These are phyloP conservation scores for Jimgerdemannia flammicorona DNA, from an alignment of 192 early-diverging fungal species.

Conservation along the genomic window DNA sequence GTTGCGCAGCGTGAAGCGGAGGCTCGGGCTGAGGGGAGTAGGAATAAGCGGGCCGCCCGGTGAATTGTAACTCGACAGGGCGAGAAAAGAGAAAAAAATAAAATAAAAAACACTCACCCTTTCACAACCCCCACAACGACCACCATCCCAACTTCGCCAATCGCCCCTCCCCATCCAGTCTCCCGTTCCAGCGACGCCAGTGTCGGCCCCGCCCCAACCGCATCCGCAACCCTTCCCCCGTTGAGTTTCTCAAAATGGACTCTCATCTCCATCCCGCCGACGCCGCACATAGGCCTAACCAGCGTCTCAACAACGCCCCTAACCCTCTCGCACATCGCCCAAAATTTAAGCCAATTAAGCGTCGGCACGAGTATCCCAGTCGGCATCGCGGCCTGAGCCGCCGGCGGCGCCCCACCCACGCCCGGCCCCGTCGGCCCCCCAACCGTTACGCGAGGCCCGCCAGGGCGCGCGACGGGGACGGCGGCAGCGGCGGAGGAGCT, in stretches of 20 bases:
- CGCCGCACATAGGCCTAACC: constrained; percentile 18
- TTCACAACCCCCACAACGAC: constrained; percentile 25
- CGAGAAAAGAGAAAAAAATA: not conserved
- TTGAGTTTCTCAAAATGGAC: constrained; percentile 23
- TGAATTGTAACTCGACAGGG: not conserved
- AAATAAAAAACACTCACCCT: constrained; percentile 17
- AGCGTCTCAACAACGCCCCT: constrained; percentile 16
- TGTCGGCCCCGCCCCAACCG: no score
- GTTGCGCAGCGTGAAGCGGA: constrained; percentile 21
- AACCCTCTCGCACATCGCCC: constrained; percentile 25
- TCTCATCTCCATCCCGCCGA: constrained; percentile 22
- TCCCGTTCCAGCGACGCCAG: not conserved
- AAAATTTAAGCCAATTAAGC: constrained; percentile 8
- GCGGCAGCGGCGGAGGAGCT: not conserved
- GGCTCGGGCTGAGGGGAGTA: constrained; percentile 9
- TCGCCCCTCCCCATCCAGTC: not conserved
- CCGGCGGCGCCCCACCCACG: not conserved
- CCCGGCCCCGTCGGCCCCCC: no score
- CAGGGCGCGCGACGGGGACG: not conserved
- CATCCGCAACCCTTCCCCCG: not conserved
- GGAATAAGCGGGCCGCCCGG: not conserved
- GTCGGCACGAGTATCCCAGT: not conserved
- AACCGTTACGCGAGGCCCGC: not conserved
- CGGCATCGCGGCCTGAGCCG: not conserved
- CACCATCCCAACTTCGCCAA: not conserved